A percentile compares a stretch with the other conserved stretches of the same genome.
Evolutionary conservation across 2,329 filamentous ascomycete genomes (phyloP).

Genomic region (Fusarium liriodendri): DNA sequence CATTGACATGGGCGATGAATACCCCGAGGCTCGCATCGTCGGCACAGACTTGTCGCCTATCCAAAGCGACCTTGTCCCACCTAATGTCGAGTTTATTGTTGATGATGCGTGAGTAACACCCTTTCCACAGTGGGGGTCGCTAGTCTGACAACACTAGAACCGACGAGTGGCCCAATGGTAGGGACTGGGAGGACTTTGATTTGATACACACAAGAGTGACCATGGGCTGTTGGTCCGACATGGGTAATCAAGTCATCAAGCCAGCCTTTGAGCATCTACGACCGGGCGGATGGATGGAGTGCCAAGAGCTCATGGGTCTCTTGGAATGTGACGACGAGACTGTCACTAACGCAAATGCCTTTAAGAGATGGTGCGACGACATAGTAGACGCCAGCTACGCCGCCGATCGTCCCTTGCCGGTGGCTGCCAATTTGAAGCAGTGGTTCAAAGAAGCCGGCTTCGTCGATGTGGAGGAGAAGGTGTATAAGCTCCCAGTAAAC

Average conservation of each 20-base stretch:
- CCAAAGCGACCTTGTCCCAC: neutral
- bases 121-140: neutral
- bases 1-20: neutral
- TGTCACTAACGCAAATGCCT: neutral
- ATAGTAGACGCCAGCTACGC: neutral
- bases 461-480: neutral
- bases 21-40: neutral
- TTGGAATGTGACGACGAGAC: neutral
- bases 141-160: neutral
- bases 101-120: neutral
- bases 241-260: neutral
- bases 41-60: constrained; percentile 5
- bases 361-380: neutral
- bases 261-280: constrained; percentile 1
- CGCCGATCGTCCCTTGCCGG: neutral
- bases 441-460: neutral
- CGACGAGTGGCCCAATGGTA: neutral
- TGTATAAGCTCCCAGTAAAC: constrained; percentile 1
- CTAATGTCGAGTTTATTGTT: neutral
- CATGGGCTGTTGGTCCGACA: neutral
- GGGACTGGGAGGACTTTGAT: neutral
- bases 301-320: neutral
- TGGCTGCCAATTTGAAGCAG: neutral
- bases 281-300: constrained; percentile 2
- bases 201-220: constrained; percentile 1